These are phyloP conservation scores for Stachybotrys chlorohalonatus DNA, from an alignment of 2,329 filamentous ascomycete genomes.

Conservation along the genomic window DNA sequence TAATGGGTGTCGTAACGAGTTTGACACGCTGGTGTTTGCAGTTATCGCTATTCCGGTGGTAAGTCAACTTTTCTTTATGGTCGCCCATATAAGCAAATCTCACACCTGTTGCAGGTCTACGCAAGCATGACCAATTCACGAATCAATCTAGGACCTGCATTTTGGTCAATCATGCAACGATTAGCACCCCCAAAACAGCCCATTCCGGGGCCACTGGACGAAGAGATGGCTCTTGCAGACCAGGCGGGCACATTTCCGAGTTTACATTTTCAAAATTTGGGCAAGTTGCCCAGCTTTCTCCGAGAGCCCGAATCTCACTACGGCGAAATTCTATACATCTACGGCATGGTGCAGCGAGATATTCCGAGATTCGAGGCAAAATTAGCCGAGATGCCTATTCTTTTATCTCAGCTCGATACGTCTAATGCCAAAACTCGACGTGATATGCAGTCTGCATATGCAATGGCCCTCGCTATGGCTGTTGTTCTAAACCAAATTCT, in stretches of 20 bases:
- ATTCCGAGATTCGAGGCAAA: neutral
- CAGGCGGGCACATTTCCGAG: neutral
- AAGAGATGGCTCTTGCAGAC: neutral
- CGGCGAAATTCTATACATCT: neutral
- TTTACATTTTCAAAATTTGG: neutral
- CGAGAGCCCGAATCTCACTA: neutral
- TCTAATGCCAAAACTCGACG: constrained; percentile 4
- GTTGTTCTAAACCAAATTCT: constrained; percentile 8
- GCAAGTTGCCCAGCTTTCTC: neutral
- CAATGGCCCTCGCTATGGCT: constrained; percentile 2
- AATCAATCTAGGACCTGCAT: neutral
- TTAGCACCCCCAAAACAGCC: neutral
- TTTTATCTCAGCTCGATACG: neutral
- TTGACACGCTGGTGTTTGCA: neutral
- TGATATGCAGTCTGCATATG: constrained; percentile 5
- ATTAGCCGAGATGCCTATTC: neutral
- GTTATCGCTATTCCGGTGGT: neutral
- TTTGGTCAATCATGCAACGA: neutral
- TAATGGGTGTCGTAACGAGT: neutral
- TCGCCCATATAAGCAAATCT: neutral
- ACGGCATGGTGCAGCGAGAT: neutral
- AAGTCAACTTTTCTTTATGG: neutral
- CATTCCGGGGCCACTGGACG: neutral
- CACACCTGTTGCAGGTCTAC: neutral
- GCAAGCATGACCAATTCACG: neutral